These are phyloP conservation scores for Oryza australiensis DNA, from an alignment of 176 grass and related monocot species.

Conservation along the genomic window DNA sequence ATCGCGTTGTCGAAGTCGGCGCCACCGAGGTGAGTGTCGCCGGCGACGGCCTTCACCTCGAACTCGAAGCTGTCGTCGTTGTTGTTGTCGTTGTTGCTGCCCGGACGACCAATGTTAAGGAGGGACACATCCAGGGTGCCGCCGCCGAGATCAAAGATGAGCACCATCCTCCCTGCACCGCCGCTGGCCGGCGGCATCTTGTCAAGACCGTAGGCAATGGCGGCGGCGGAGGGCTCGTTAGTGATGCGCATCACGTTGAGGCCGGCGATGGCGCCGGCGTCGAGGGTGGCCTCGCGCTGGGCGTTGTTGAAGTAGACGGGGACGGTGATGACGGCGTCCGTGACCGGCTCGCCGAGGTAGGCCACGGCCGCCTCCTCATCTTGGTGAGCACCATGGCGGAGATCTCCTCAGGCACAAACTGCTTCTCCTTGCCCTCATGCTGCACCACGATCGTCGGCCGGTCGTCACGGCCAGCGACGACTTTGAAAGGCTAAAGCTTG, in stretches of 20 bases:
- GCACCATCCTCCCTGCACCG: too few species aligned
- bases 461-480: slow-evolving; percentile 51
- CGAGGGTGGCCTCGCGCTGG: too few species aligned
- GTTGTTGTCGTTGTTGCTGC: background rate
- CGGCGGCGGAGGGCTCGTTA: too few species aligned
- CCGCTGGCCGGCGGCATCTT: too few species aligned
- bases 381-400: slow-evolving; percentile 63
- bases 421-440: slow-evolving; percentile 66
- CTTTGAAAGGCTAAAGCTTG: slow-evolving; percentile 77
- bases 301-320: too few species aligned
- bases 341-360: slow-evolving; percentile 32
- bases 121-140: slow-evolving; percentile 52
- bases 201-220: too few species aligned
- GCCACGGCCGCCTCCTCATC: slow-evolving; percentile 54
- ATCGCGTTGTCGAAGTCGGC: slow-evolving; percentile 45
- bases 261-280: too few species aligned
- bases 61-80: background rate
- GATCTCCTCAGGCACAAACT: slow-evolving; percentile 74
- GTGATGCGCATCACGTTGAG: too few species aligned
- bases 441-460: slow-evolving; percentile 71
- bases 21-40: slow-evolving; percentile 42
- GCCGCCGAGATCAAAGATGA: too few species aligned
- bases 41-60: slow-evolving; percentile 39
- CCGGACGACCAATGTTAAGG: background rate
- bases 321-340: too few species aligned